A percentile compares a stretch with the other conserved stretches of the same genome.
These are phyloP conservation scores for Alternaria consortialis DNA, from an alignment of 2,329 filamentous ascomycete species.

Conservation along the genomic window DNA sequence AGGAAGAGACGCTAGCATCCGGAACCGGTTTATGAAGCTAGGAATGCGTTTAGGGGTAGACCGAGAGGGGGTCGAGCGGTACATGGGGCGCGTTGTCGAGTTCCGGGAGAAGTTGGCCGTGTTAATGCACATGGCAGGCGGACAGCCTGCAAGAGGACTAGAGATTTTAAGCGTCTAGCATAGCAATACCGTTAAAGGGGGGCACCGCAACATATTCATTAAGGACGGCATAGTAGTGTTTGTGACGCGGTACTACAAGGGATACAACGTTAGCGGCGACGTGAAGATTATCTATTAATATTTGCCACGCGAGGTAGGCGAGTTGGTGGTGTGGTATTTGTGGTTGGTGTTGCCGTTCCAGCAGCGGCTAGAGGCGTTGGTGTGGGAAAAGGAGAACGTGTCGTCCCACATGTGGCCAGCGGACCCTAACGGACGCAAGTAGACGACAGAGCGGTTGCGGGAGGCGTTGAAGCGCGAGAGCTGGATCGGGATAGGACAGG, in stretches of 20 bases:
- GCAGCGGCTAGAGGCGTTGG: slow-evolving; percentile 2
- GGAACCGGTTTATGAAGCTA: slow-evolving; percentile 11
- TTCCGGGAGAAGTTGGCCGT: slow-evolving; percentile 24
- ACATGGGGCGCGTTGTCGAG: slow-evolving; percentile 14
- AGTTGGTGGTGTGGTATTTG: slow-evolving; percentile 29
- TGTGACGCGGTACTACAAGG: slow-evolving; percentile 34
- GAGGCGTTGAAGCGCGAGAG: slow-evolving; percentile 24
- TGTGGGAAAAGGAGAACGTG: slow-evolving; percentile 21
- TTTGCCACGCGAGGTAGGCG: slow-evolving; percentile 35
- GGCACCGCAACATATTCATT: slow-evolving; percentile 27
- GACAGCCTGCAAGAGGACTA: slow-evolving; percentile 12
- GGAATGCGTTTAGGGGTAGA: neutral
- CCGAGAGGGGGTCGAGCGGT: slow-evolving; percentile 16
- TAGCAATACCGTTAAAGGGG: slow-evolving; percentile 21
- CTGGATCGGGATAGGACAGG: slow-evolving; percentile 13
- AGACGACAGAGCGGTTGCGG: neutral
- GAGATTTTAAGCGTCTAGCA: slow-evolving; percentile 31
- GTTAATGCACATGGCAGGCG: too few species aligned
- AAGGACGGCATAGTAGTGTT: slow-evolving; percentile 32
- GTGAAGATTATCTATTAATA: slow-evolving; percentile 39
- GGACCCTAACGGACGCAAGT: slow-evolving; percentile 16
- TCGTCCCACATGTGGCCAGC: slow-evolving; percentile 24
- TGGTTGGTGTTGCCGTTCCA: slow-evolving; percentile 29
- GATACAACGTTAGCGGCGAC: slow-evolving; percentile 23
- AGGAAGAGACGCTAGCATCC: too few species aligned